Base-by-base conservation (phyloP, 768 basidiomycete genomes). In the Tulasnella sp. region DNA sequence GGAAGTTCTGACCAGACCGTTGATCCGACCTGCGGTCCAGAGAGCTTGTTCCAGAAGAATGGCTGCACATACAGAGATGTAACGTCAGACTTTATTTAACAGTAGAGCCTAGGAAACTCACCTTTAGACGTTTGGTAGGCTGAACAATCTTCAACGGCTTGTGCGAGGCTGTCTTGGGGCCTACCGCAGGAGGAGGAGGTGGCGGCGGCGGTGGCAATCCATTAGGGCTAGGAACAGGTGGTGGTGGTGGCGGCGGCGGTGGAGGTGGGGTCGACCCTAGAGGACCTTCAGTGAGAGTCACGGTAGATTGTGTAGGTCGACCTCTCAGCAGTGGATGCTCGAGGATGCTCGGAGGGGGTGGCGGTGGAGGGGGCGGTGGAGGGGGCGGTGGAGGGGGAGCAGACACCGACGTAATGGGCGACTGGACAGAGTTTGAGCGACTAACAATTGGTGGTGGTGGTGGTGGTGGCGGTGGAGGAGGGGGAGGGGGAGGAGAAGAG, bases 31-130 rank as follows among this genome's bases (percentile, higher is more conserved):
- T 72, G 67, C 5, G 74, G 64, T 11, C 68, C 68, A n/a, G 76
- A 72, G 3, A 93, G 63, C 65, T 95, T 94, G 64, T 82, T 85
- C 92, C 93, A 95, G 69, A 91, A 91, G 74, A 96, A 92, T 1
- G 93, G 88, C 70, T 86, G 51, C 1, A 9, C 13, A 13, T 4
- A 49, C 15, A 41, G 47, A 34, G 4, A 34, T 10, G 26, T 51
- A 9, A 59, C 45, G 15, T 11, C 7, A 10, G 29, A 19, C 10
- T 29, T 11, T n/a, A 21, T 41, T n/a, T 5, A 27, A 47, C n/a
- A 30, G 23, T 5, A 27, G 24, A 43, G 15, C 3, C 15, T 21
- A n/a, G 17, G 3, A 13, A 4, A 26, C 23, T 15, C 13, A 56
- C 55, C 24, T 59, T 85, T 53, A 89, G 69, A 49, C 79, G 77